Base-by-base conservation (phyloP, 1,284 basidiomycete genomes). In the Ustilago crameri region DNA sequence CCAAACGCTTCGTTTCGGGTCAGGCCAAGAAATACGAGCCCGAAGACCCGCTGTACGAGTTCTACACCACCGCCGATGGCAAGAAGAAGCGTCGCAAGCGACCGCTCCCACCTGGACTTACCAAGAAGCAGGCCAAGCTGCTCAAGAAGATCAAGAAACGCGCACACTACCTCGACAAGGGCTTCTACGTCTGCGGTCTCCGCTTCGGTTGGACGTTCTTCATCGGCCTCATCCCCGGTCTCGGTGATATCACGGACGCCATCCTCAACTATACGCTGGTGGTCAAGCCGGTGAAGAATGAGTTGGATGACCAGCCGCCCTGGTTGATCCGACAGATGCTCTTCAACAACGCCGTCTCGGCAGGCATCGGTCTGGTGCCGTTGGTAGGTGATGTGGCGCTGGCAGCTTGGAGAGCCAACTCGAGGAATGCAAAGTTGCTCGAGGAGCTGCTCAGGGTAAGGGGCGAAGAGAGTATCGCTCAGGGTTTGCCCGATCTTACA, bases 151-250 rank as follows among this genome's bases (percentile, higher is more conserved):
- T 83, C 53, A 65, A 72, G 81, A 86, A 87, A 51, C 87, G 94
- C 9, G 94, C 95, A 0, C 93, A 94, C 81, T 89, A 91, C 80
- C 90, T 98, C 55, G 95, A 98, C 86, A 95, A 93, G 84, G 91
- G 92, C 8, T 92, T 97, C 86, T 86, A 83, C 46, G 54, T 97
- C 10, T 92, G 90, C 75, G 93, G 94, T 3, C 84, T 96, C 63
- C 88, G 89, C 9, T 93, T 96, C 67, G 94, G 95, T 5, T 95
- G 90, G 90, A 86, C 86, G 10, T 75, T 76, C 51, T 45, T 80
- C 49, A 70, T 76, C 85, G 91, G 90, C 0, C 86, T 92, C n/a
- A 84, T 93, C 27, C 92, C 92, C 8, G 85, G 89, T 30, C 87
- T 87, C 0, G 92, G 92, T 24, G 90, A 92, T 74, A 84, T 88